Evolutionary conservation across 331 rosid species (phyloP), one percentile per base, ranked within the genome.

Genomic region (Quercus lobata): DNA sequence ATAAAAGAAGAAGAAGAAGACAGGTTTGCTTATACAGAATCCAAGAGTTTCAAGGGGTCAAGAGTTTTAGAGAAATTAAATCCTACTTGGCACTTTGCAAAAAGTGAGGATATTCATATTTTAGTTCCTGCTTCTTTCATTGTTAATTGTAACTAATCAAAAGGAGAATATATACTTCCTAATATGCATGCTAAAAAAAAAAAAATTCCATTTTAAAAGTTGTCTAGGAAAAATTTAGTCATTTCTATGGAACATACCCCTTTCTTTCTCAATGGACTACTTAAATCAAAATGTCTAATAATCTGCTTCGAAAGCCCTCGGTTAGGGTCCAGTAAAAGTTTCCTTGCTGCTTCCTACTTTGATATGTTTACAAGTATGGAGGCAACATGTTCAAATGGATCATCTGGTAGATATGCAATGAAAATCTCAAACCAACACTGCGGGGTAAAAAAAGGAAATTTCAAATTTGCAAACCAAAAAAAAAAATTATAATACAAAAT

Each of bases 361-460:
- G 98, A 90, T 75, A 94, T 90, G 89, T 94, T 94, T 71, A 94
- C 92, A 66, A 94, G 97, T 63, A 92, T 90, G 37, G 92, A 94
- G 76, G 93, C 97, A 52, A 91, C 97, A 81, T 92, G 97, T 73
- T 94, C 98, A 90, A 92, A 94, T 66, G 87, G 91, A 29, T 29
- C 30, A 29, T 29, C 4, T 3, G 4, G 30, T 29, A 29, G 30
- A 72, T 60, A 62, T 57, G 54, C 15, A 57, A 19, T 53, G 55
- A 37, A 41, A 58, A 70, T 58, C 30, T 79, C 55, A 76, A 24
- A 83, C 70, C 62, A 84, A 77, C 63, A 74, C 16, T 46, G 16
- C 46, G 19, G 29, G 6, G 16, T 11, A 83, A 25, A 57, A 49
- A 72, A 15, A 61, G 57, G 63, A 76, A 65, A 37, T 61, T 54